These are phyloP conservation scores for Penicillium psychrosexuale DNA, from an alignment of 2,329 filamentous ascomycete genomes.

Conservation along the genomic window DNA sequence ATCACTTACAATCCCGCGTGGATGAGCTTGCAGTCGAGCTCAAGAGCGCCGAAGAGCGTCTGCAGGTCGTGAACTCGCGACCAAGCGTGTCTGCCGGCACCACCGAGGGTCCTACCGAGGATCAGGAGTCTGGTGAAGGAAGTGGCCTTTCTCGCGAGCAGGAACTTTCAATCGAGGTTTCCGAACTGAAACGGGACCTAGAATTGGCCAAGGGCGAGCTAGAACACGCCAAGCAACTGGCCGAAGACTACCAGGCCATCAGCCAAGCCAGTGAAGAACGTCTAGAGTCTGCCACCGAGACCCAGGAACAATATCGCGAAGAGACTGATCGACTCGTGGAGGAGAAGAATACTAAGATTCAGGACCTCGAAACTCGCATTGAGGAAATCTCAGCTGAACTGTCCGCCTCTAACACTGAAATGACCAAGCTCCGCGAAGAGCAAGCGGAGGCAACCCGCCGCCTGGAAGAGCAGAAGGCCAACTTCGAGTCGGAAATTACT, in stretches of 20 bases:
- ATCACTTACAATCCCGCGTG: slow-evolving; percentile 83
- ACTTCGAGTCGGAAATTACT: slow-evolving; percentile 72
- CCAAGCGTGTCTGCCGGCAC: slow-evolving; percentile 61
- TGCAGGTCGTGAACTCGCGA: slow-evolving; percentile 75
- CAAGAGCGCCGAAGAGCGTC: slow-evolving; percentile 82
- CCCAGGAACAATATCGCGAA: slow-evolving; percentile 81
- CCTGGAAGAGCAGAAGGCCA: slow-evolving; percentile 77
- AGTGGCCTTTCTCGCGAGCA: slow-evolving; percentile 65
- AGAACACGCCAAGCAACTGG: slow-evolving; percentile 74
- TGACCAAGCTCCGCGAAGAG: slow-evolving; percentile 74
- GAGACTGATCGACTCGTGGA: slow-evolving; percentile 74
- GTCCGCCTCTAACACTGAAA: slow-evolving; percentile 73
- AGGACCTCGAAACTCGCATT: slow-evolving; percentile 76
- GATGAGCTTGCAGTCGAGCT: slow-evolving; percentile 87
- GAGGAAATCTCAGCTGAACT: slow-evolving; percentile 83
- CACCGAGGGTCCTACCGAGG: slow-evolving; percentile 39
- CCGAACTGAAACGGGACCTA: slow-evolving; percentile 81
- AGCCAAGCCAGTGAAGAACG: slow-evolving; percentile 86
- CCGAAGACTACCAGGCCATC: slow-evolving; percentile 84
- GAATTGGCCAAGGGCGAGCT: slow-evolving; percentile 77
- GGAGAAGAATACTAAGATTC: slow-evolving; percentile 75
- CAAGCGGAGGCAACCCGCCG: slow-evolving; percentile 70
- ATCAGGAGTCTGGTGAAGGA: slow-evolving; percentile 52
- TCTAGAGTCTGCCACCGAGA: slow-evolving; percentile 71
- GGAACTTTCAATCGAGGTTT: slow-evolving; percentile 77